These are phyloP conservation scores for Pythium rishiriense DNA, from an alignment of 352 stramenopile species.

Conservation along the genomic window DNA sequence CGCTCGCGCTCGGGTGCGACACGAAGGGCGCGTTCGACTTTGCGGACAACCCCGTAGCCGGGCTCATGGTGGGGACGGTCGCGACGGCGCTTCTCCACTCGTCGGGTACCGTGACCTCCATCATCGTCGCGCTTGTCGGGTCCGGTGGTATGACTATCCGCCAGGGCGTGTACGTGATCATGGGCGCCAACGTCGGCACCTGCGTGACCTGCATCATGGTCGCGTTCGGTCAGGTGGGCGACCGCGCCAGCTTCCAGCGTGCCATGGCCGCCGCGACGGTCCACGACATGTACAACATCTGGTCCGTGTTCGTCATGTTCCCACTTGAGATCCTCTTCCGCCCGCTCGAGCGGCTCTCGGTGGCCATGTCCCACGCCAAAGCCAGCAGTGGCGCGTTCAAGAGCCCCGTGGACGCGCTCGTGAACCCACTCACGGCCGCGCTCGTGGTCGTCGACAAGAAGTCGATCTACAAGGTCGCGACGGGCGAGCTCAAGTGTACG, in stretches of 20 bases:
- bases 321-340: constrained; percentile 36
- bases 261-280: constrained; percentile 30
- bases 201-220: constrained; percentile 20
- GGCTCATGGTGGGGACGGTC: constrained; percentile 46
- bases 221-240: constrained; percentile 9
- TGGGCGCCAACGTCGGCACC: constrained; percentile 70
- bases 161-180: constrained; percentile 76
- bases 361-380: constrained; percentile 13
- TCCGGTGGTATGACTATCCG: constrained; percentile 12
- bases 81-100: constrained; percentile 45
- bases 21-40: constrained; percentile 36
- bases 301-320: constrained; percentile 16
- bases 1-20: constrained; percentile 39
- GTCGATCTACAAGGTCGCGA: constrained; percentile 15
- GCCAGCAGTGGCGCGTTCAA: constrained; percentile 18
- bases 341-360: constrained; percentile 36
- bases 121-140: constrained; percentile 11
- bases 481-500: neutral
- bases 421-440: constrained; percentile 20
- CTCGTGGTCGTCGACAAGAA: constrained; percentile 22
- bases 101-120: constrained; percentile 36
- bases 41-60: constrained; percentile 41
- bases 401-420: constrained; percentile 26
- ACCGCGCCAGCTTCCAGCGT: constrained; percentile 35
- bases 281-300: constrained; percentile 24